phyloP scores from a whole-genome alignment of 495 filamentous ascomycete species.

The Penicillium herquei region DNA sequence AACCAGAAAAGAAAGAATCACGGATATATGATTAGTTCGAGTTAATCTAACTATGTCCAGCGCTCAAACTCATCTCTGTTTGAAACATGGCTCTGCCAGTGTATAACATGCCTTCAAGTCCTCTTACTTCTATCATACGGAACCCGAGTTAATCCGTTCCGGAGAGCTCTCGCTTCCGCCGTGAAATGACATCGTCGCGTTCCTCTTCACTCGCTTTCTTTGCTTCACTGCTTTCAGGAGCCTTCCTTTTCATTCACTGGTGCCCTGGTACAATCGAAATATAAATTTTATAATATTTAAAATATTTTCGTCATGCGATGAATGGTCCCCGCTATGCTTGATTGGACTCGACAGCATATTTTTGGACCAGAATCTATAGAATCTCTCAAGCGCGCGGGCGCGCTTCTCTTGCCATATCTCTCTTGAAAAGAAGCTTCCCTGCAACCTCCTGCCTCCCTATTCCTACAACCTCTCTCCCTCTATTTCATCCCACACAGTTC shows the following conservation, averaged over 20 bases:
- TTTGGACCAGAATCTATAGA: slow-evolving; percentile 11
- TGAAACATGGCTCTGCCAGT: too few relatives aligned
- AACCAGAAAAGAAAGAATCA: too few relatives aligned
- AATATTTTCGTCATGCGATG: slow-evolving; percentile 20
- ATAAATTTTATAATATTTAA: too few relatives aligned
- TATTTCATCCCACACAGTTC: not conserved
- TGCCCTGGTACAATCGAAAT: not conserved
- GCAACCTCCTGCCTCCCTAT: not conserved
- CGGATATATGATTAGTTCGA: too few relatives aligned
- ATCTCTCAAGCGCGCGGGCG: slow-evolving; percentile 15
- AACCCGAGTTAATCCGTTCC: slow-evolving; percentile 13
- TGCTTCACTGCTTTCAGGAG: slow-evolving; percentile 1
- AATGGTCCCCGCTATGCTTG: slow-evolving; percentile 20
- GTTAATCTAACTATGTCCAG: too few relatives aligned
- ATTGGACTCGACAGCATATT: slow-evolving; percentile 15
- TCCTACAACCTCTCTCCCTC: not conserved
- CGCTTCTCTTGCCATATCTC: slow-evolving; percentile 8
- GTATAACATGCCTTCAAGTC: too few relatives aligned
- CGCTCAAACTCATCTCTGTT: too few relatives aligned
- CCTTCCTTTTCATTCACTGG: not conserved
- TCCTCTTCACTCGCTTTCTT: not conserved
- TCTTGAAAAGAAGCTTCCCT: not conserved
- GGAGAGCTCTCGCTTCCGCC: slow-evolving; percentile 8
- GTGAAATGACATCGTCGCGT: not conserved
- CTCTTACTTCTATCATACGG: not conserved